A percentile compares a stretch with the other conserved stretches of the same genome.
phyloP scores from a whole-genome alignment of 179 eudicot species.

The Spergularia azorica region DNA sequence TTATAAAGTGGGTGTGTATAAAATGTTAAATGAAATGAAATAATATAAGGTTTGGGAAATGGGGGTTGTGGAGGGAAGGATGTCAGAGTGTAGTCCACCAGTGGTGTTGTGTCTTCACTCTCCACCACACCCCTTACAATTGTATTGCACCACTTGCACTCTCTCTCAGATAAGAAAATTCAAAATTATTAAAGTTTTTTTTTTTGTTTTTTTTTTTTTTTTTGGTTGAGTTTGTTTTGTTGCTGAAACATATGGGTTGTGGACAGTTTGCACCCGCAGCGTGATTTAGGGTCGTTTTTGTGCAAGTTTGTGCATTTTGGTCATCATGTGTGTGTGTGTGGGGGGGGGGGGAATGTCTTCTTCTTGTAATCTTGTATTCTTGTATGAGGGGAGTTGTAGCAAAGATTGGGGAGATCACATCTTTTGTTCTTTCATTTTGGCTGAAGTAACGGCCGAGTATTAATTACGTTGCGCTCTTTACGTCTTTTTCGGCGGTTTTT shows the following conservation, averaged over 20 bases:
- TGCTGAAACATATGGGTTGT: not conserved
- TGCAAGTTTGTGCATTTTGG: not conserved
- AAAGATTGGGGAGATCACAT: no score
- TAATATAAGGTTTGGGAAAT: not conserved
- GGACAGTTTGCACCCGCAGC: conserved; percentile 6
- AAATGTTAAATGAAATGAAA: not conserved
- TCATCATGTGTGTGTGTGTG: no score
- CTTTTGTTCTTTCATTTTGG: no score
- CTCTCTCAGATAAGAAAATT: conserved; percentile 7
- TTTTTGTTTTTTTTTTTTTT: not conserved
- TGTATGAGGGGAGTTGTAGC: no score
- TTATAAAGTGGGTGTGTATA: not conserved
- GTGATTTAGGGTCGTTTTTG: not conserved
- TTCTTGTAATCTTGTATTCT: no score
- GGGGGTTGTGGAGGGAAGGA: not conserved
- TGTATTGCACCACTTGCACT: not conserved
- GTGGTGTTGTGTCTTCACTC: conserved; percentile 3
- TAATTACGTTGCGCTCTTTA: no score
- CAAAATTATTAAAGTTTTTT: not conserved
- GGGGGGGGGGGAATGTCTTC: no score
- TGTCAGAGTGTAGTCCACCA: conserved; percentile 4
- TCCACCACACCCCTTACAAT: not conserved
- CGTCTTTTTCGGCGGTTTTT: no score
- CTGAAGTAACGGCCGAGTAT: no score
- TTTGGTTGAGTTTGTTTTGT: not conserved